Base-by-base conservation (phyloP, 768 basidiomycete species). In the Royoungia palumana region DNA sequence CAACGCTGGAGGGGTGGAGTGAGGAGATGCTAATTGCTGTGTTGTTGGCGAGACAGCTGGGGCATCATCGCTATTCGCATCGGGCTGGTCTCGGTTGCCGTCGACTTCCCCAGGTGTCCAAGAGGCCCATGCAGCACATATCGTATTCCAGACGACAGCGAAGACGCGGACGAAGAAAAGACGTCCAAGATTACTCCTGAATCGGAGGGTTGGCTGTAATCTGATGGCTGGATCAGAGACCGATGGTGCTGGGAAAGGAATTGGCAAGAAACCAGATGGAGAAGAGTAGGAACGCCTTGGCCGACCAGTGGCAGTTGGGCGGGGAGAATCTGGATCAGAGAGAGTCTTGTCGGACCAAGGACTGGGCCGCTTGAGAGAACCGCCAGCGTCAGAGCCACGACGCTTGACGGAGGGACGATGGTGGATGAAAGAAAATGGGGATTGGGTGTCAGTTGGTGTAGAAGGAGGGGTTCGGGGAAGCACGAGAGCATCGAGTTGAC, bases 401-500 rank as follows among this genome's bases (percentile, higher is more conserved):
- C 64, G 66, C 55, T 50, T 61, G 11, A 44, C 37, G 50, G 54
- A 53, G 46, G 53, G 48, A 28, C n/a, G 51, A 49, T 61, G 57
- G 42, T 52, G 52, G 40, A 68, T 59, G 54, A 68, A 32, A 32
- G 32, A 32, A 6, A 32, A 66, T 19, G 68, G 55, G 7, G 63
- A 46, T 21, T 65, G 65, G 22, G 75, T 72, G 38, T 70, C 59
- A 38, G 72, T 68, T 36, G 82, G 79, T 1, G 82, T 79, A 34
- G 80, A 76, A 14, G 84, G 78, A 22, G 81, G 79, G 36, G 82
- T 74, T 58, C 75, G 75, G 41, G 82, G 66, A 8, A 82, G 70
- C 50, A 83, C 82, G 57, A 88, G 71, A 53, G 80, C 82, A 72
- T 92, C 87, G 75, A 89, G 82, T 67, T 89, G 85, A 63, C 85